Evolutionary conservation across 306 rosid species (phyloP).

Genomic region (Vigna nakashimae): DNA sequence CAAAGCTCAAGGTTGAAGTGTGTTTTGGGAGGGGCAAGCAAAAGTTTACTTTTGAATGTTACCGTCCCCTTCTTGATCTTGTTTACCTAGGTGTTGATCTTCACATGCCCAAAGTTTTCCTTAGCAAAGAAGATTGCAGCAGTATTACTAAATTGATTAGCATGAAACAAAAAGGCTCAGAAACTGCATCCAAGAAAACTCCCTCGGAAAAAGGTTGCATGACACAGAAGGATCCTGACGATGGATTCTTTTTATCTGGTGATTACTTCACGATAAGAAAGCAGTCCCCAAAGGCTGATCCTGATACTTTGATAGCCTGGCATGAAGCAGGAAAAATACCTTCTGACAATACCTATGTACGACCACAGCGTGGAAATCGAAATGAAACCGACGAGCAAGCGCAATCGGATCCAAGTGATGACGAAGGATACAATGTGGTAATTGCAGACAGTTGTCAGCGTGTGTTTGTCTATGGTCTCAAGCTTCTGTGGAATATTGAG

Average conservation of each 20-base stretch:
- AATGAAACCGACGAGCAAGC: slow-evolving; percentile 71
- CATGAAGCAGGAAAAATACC: slow-evolving; percentile 86
- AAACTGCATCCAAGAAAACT: slow-evolving; percentile 60
- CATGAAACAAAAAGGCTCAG: slow-evolving; percentile 66
- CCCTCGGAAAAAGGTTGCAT: slow-evolving; percentile 53
- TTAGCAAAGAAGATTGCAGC: slow-evolving; percentile 59
- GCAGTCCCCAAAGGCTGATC: slow-evolving; percentile 91
- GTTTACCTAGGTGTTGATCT: slow-evolving; percentile 90
- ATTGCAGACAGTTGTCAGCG: slow-evolving; percentile 96
- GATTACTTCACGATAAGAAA: slow-evolving; percentile 92
- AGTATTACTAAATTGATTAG: slow-evolving; percentile 70
- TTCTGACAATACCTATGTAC: slow-evolving; percentile 67
- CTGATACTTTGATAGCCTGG: slow-evolving; percentile 84
- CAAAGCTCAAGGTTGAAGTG: slow-evolving; percentile 72
- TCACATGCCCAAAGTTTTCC: slow-evolving; percentile 70
- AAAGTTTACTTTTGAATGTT: slow-evolving; percentile 80
- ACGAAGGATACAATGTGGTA: slow-evolving; percentile 95
- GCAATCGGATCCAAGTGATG: slow-evolving; percentile 85
- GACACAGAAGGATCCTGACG: slow-evolving; percentile 70
- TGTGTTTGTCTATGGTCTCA: slow-evolving; percentile 86
- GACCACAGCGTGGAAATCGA: slow-evolving; percentile 63
- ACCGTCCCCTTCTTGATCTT: slow-evolving; percentile 76
- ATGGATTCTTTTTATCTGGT: slow-evolving; percentile 81
- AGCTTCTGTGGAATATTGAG: slow-evolving; percentile 92
- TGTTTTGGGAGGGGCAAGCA: slow-evolving; percentile 80